Conservation (phyloP, 768 basidiomycete species). For the Podaxis rugospora region DNA sequence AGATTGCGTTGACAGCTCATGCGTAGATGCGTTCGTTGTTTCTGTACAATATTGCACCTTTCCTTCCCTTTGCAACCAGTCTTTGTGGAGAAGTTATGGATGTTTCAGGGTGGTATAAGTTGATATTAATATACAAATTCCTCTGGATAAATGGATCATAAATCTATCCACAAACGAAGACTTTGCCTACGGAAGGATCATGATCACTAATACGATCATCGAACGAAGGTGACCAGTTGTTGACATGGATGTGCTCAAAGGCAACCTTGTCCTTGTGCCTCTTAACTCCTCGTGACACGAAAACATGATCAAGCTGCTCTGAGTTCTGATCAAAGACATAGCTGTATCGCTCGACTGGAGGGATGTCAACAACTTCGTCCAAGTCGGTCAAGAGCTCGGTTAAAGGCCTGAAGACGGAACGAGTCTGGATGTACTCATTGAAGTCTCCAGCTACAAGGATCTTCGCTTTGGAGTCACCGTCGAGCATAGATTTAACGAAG, state of each 20-base stretch:
- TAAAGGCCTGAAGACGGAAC: slow-evolving; percentile 45
- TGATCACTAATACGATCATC: slow-evolving; percentile 50
- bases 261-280: slow-evolving; percentile 34
- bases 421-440: slow-evolving; percentile 56
- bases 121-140: neutral
- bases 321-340: slow-evolving; percentile 59
- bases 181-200: slow-evolving; percentile 51
- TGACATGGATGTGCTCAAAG: slow-evolving; percentile 58
- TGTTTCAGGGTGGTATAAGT: neutral
- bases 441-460: slow-evolving; percentile 57
- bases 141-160: neutral
- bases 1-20: neutral
- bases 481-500: slow-evolving; percentile 44
- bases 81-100: neutral
- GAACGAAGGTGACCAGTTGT: slow-evolving; percentile 47
- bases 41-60: neutral
- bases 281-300: slow-evolving; percentile 43
- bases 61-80: neutral
- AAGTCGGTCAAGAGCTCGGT: slow-evolving; percentile 38
- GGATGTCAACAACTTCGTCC: slow-evolving; percentile 45
- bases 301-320: slow-evolving; percentile 57
- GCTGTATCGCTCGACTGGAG: slow-evolving; percentile 50
- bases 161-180: slow-evolving; percentile 38
- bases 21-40: neutral
- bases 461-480: slow-evolving; percentile 37